These are phyloP conservation scores for Podospora pseudoanserina DNA, from an alignment of 495 filamentous ascomycete genomes.

Conservation along the genomic window DNA sequence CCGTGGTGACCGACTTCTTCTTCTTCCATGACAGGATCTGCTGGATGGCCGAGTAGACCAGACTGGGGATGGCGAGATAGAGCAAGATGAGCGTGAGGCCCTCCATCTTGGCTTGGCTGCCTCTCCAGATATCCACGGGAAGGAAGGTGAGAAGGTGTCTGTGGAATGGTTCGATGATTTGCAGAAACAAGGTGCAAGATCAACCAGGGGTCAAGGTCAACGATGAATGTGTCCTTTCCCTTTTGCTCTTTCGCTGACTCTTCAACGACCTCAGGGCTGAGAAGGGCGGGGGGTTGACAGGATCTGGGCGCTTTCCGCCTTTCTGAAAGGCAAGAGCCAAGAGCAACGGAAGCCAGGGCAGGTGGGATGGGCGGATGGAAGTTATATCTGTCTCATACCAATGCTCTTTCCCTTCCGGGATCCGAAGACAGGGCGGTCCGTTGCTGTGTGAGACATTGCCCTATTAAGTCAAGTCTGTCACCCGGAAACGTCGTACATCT, in stretches of 20 bases:
- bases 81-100: constrained; percentile 35
- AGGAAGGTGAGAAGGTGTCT: neutral
- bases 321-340: constrained; percentile 14
- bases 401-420: constrained; percentile 19
- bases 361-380: constrained; percentile 6
- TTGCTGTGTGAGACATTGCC: constrained; percentile 19
- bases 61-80: constrained; percentile 44
- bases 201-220: neutral
- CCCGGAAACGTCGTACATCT: constrained; percentile 21
- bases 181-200: neutral
- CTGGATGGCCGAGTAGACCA: constrained; percentile 40
- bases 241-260: neutral
- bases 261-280: neutral
- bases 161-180: neutral
- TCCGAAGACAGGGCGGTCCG: constrained; percentile 18
- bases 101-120: constrained; percentile 23
- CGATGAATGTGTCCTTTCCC: neutral
- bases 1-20: constrained; percentile 13
- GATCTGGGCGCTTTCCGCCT: neutral
- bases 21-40: constrained; percentile 40
- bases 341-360: constrained; percentile 15
- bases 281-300: neutral
- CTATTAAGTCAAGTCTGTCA: constrained; percentile 21
- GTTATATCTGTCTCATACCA: constrained; percentile 20
- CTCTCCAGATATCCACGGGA: neutral